phyloP scores from a whole-genome alignment of 208 protist genomes.

The Leishmania major region DNA sequence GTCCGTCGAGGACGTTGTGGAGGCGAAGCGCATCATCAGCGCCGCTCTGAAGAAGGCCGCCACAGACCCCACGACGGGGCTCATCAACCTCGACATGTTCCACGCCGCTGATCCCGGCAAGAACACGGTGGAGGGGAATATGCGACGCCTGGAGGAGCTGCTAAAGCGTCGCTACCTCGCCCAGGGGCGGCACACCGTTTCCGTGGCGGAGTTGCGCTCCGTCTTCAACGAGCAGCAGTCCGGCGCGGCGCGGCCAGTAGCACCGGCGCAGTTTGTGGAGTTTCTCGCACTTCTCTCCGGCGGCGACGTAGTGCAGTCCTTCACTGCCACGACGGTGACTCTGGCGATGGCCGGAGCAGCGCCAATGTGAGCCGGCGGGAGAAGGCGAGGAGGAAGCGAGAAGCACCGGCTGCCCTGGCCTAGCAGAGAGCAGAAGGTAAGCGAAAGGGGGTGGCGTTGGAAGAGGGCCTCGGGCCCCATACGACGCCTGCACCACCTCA shows the following conservation, averaged over 20 bases:
- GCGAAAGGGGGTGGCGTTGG: neutral
- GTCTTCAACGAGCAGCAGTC: slow-evolving; percentile 73
- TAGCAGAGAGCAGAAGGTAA: neutral
- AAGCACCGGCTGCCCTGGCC: too few relatives aligned
- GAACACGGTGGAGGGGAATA: slow-evolving; percentile 84
- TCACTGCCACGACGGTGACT: slow-evolving; percentile 66
- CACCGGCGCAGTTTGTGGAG: slow-evolving; percentile 78
- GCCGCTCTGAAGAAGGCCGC: slow-evolving; percentile 86
- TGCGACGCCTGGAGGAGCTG: slow-evolving; percentile 72
- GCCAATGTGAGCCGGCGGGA: neutral
- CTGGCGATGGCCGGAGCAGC: slow-evolving; percentile 30
- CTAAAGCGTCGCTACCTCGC: slow-evolving; percentile 60
- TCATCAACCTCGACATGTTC: slow-evolving; percentile 92
- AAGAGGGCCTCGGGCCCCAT: neutral
- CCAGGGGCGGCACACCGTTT: slow-evolving; percentile 38
- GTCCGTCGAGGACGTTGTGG: slow-evolving; percentile 78
- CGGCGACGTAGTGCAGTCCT: slow-evolving; percentile 78
- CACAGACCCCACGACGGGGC: slow-evolving; percentile 86
- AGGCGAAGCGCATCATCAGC: slow-evolving; percentile 92
- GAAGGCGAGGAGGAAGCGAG: neutral
- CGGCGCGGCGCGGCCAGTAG: slow-evolving; percentile 55
- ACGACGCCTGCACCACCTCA: neutral
- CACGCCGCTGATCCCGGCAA: slow-evolving; percentile 77
- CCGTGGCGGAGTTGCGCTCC: slow-evolving; percentile 69
- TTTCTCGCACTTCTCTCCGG: slow-evolving; percentile 75